phyloP scores from a whole-genome alignment of 306 rosid genomes.

The Begonia loranthoides region DNA sequence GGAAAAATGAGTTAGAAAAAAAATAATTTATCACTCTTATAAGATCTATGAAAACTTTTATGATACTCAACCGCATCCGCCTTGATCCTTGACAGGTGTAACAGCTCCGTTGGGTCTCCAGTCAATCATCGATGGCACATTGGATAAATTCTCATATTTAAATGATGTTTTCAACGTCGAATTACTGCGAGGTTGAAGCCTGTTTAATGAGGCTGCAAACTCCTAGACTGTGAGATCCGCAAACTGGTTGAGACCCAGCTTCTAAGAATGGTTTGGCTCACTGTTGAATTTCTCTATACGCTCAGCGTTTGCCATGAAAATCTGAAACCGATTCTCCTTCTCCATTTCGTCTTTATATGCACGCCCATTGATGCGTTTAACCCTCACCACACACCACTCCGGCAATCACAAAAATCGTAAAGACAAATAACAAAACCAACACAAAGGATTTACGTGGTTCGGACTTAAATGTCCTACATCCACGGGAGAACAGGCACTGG shows the following conservation, averaged over 20 bases:
- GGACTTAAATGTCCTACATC: too few relatives aligned
- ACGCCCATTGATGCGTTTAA: too few relatives aligned
- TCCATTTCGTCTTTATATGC: conserved; percentile 9
- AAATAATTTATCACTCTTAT: too few relatives aligned
- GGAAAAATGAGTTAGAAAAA: too few relatives aligned
- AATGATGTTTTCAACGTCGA: conserved; percentile 20
- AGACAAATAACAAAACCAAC: too few relatives aligned
- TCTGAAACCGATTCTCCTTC: conserved; percentile 16
- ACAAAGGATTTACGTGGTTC: too few relatives aligned
- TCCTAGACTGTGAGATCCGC: conserved; percentile 35
- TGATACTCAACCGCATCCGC: too few relatives aligned
- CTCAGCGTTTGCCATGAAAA: conserved; percentile 21
- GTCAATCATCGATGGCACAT: neutral
- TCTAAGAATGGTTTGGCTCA: conserved; percentile 21
- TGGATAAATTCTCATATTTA: conserved; percentile 18
- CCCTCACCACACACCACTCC: too few relatives aligned
- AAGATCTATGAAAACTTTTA: neutral
- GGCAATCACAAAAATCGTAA: too few relatives aligned
- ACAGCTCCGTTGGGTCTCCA: neutral
- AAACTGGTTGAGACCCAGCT: conserved; percentile 16
- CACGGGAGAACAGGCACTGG: too few relatives aligned
- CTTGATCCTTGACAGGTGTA: too few relatives aligned
- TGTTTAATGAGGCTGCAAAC: conserved; percentile 18
- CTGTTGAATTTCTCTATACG: conserved; percentile 16
- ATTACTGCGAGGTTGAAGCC: conserved; percentile 24